Conservation (phyloP, 2,329 filamentous ascomycete species). For the Ophiostoma himal-ulmi region DNA sequence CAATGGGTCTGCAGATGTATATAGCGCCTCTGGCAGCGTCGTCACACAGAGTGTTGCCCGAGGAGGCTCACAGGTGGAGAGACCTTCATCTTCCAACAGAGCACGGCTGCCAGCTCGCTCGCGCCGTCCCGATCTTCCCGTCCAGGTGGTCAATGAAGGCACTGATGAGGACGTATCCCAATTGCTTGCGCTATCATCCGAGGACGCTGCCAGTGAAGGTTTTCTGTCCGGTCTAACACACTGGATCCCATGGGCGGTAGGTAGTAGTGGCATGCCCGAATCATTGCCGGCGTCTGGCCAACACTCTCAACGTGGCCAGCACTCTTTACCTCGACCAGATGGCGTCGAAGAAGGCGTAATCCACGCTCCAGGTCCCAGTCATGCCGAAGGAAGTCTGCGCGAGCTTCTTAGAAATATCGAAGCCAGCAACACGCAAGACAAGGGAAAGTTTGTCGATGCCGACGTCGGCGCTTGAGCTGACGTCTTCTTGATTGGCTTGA, state of each 20-base stretch:
- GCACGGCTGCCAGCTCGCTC: background rate
- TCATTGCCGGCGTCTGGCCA: background rate
- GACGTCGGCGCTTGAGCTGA: background rate
- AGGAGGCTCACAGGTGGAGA: background rate
- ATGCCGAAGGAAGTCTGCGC: constrained; percentile 51
- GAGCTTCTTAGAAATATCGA: constrained; percentile 44
- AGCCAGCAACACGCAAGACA: constrained; percentile 24
- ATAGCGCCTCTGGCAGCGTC: constrained; percentile 29
- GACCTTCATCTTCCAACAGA: constrained; percentile 35
- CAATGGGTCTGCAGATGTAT: constrained; percentile 45
- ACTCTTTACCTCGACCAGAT: background rate
- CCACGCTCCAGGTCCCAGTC: constrained; percentile 32
- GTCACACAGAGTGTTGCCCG: background rate
- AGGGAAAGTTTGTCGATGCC: constrained; percentile 28
- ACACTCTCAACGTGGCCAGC: background rate
- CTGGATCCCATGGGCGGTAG: constrained; percentile 43
- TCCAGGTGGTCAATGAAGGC: background rate
- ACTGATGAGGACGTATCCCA: background rate
- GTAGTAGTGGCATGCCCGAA: background rate
- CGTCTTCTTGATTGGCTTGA: no score
- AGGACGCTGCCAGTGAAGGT: background rate
- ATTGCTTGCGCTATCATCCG: background rate
- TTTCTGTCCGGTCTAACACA: constrained; percentile 28
- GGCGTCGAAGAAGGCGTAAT: background rate
- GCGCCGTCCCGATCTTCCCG: background rate